Evolutionary conservation across 176 grass and related monocot genomes (phyloP).

Genomic region (Triticum monococcum): DNA sequence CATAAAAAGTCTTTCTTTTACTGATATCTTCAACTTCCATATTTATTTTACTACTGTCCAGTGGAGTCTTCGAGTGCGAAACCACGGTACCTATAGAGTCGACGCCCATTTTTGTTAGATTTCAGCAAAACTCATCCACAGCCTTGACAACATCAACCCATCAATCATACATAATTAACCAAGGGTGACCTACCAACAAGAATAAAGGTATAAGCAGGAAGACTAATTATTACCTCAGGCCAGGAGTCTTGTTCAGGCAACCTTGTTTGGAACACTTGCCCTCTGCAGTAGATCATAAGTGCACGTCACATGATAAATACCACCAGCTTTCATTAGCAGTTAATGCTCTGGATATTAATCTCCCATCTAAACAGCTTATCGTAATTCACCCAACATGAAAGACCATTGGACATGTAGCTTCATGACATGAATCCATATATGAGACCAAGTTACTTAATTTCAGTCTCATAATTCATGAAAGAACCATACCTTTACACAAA

Average conservation of each 20-base stretch:
- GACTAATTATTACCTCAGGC: background rate
- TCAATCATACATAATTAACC: background rate
- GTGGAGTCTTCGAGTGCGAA: too few species aligned
- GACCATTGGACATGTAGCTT: background rate
- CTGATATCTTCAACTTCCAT: too few species aligned
- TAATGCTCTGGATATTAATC: background rate
- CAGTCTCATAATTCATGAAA: background rate
- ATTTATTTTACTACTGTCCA: too few species aligned
- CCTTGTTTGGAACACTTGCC: background rate
- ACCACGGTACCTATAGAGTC: too few species aligned
- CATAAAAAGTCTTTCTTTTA: too few species aligned
- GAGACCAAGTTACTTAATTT: background rate
- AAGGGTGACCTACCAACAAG: background rate
- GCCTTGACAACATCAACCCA: background rate
- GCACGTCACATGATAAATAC: background rate
- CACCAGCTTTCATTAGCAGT: background rate
- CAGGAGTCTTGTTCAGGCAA: background rate
- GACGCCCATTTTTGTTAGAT: too few species aligned
- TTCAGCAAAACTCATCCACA: too few species aligned
- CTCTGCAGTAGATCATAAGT: background rate
- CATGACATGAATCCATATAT: background rate
- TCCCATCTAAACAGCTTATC: background rate
- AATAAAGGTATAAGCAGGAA: background rate
- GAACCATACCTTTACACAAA: background rate
- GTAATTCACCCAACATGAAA: background rate